Evolutionary conservation across 805 yeast species (phyloP).

Genomic region (Saccharomycopsis guyanensis): DNA sequence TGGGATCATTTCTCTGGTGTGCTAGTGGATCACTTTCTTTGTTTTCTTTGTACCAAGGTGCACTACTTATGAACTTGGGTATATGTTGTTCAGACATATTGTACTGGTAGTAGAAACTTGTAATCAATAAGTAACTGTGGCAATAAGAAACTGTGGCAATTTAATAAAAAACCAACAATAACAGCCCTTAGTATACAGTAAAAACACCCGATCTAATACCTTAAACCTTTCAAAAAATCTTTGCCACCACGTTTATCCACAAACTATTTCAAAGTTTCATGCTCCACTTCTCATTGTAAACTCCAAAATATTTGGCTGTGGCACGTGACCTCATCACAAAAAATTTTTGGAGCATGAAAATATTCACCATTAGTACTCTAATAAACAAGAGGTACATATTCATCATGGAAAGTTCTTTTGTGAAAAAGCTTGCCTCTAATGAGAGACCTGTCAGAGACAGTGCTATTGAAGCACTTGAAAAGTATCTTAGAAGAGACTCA

Average conservation of each 20-base stretch:
- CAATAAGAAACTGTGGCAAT: too few relatives aligned
- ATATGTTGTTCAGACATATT: conserved; percentile 24
- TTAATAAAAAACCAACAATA: too few relatives aligned
- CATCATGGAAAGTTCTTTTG: conserved; percentile 37
- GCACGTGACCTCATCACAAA: conserved; percentile 8
- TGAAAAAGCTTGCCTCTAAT: conserved; percentile 78
- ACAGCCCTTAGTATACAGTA: too few relatives aligned
- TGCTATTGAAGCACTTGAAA: conserved; percentile 58
- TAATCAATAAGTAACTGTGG: too few relatives aligned
- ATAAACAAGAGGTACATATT: neutral
- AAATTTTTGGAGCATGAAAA: neutral
- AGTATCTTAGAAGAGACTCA: conserved; percentile 40
- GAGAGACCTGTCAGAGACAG: conserved; percentile 67
- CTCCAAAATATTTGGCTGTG: neutral
- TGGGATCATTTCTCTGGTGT: conserved; percentile 38
- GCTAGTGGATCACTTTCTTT: conserved; percentile 27
- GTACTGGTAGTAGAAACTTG: neutral
- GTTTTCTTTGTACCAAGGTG: conserved; percentile 30
- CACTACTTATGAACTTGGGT: conserved; percentile 30
- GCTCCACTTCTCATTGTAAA: too few relatives aligned
- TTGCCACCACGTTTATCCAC: too few relatives aligned
- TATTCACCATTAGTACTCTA: neutral
- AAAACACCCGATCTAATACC: too few relatives aligned
- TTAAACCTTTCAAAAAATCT: too few relatives aligned
- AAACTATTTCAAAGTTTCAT: too few relatives aligned